phyloP scores from a whole-genome alignment of 371 early-diverging fungal species.

The Circinella umbellata region DNA sequence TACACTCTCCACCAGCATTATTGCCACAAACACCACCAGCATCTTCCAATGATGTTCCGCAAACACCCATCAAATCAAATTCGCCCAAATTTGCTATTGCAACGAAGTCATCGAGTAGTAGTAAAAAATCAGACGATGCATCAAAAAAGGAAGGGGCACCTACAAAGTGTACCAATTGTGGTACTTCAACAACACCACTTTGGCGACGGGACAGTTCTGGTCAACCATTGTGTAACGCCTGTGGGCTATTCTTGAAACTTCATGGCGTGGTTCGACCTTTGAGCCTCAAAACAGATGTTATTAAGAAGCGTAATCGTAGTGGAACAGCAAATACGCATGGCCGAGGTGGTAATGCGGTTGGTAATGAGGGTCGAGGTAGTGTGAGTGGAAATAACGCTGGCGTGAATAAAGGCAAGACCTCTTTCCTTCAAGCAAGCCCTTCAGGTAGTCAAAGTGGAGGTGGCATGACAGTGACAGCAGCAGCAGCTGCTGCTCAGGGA shows the following conservation, averaged over 20 bases:
- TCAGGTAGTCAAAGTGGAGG: conserved; percentile 1
- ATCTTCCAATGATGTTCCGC: conserved; percentile 10
- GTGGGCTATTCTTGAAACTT: conserved; percentile 74
- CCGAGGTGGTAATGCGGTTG: conserved; percentile 1
- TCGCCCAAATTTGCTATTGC: conserved; percentile 18
- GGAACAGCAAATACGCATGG: conserved; percentile 17
- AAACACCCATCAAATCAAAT: conserved; percentile 10
- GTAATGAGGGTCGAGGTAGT: conserved; percentile 5
- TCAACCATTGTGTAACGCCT: conserved; percentile 65
- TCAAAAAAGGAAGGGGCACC: conserved; percentile 34
- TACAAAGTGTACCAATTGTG: conserved; percentile 86
- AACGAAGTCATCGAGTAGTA: neutral
- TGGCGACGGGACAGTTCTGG: conserved; percentile 91
- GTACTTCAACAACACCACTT: conserved; percentile 87
- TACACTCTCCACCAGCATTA: conserved; percentile 6
- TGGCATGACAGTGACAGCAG: conserved; percentile 8
- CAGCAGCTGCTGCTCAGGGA: conserved; percentile 16
- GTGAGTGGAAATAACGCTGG: neutral
- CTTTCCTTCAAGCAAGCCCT: neutral
- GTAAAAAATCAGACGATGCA: conserved; percentile 25
- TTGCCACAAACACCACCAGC: conserved; percentile 11
- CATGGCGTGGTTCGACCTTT: conserved; percentile 84
- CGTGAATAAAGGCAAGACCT: conserved; percentile 11
- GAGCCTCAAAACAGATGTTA: conserved; percentile 78
- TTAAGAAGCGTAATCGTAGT: conserved; percentile 79